phyloP scores from a whole-genome alignment of 2,329 filamentous ascomycete species.

The Cladosporium sp. region DNA sequence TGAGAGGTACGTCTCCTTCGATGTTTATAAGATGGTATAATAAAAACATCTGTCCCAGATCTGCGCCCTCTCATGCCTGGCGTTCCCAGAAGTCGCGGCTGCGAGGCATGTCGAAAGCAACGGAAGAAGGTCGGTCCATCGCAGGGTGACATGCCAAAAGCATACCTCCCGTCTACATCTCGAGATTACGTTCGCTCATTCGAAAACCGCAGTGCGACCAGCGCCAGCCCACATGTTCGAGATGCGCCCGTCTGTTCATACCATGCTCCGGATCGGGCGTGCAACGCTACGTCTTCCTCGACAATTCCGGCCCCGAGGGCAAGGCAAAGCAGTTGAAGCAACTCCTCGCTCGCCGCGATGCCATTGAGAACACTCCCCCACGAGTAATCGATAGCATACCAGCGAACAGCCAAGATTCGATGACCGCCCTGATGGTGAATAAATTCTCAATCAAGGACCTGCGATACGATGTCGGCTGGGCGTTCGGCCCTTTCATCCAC shows the following conservation, averaged over 20 bases:
- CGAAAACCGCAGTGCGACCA: constrained; percentile 20
- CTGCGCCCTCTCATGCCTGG: constrained; percentile 20
- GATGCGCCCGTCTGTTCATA: constrained; percentile 20
- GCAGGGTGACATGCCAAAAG: not conserved
- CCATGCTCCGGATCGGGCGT: constrained; percentile 20
- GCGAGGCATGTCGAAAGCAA: constrained; percentile 22
- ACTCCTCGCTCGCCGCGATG: not conserved
- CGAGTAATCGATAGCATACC: not conserved
- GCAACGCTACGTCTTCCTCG: constrained; percentile 21
- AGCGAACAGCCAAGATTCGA: not conserved
- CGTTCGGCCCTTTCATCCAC: constrained; percentile 19
- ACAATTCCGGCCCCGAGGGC: not conserved
- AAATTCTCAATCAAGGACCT: constrained; percentile 13
- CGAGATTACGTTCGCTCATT: not conserved
- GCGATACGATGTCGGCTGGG: constrained; percentile 17
- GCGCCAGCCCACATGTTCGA: constrained; percentile 16
- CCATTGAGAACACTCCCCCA: not conserved
- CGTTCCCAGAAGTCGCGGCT: constrained; percentile 32
- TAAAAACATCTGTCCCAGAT: not conserved
- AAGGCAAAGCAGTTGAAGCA: not conserved
- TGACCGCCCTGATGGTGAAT: constrained; percentile 6
- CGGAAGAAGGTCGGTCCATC: constrained; percentile 22
- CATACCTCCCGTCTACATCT: not conserved
- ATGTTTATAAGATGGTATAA: not conserved
- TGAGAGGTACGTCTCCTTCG: not conserved